Evolutionary conservation across 1,284 basidiomycete species (phyloP).

Genomic region (Coniferiporia sulphurascens): DNA sequence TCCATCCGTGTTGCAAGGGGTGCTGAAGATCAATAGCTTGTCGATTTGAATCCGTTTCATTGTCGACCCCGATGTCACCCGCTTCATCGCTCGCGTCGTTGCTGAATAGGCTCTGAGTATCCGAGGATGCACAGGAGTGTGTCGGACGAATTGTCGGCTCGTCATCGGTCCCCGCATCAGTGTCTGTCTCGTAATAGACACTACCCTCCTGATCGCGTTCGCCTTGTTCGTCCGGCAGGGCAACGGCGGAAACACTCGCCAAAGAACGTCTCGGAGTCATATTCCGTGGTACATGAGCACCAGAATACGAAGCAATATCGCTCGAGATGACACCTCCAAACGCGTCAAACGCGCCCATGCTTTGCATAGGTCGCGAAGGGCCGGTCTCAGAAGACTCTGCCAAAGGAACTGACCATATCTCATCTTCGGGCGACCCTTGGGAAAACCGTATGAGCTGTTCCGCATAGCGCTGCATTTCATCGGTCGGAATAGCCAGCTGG

Average conservation of each 20-base stretch:
- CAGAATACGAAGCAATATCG: constrained; percentile 5
- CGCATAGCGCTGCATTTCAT: constrained; percentile 94
- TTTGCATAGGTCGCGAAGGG: constrained; percentile 36
- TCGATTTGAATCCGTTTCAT: constrained; percentile 6
- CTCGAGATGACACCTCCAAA: constrained; percentile 31
- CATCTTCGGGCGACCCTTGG: constrained; percentile 32
- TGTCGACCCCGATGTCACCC: constrained; percentile 20
- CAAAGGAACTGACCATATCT: constrained; percentile 22
- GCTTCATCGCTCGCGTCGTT: constrained; percentile 23
- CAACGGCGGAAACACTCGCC: background rate
- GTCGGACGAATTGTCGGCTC: constrained; percentile 67
- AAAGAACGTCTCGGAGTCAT: constrained; percentile 5
- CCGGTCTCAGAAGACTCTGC: constrained; percentile 13
- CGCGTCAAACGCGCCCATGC: constrained; percentile 52
- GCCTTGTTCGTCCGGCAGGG: constrained; percentile 16
- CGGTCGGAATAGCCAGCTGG: constrained; percentile 77
- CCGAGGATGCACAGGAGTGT: constrained; percentile 33
- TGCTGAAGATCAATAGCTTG: background rate
- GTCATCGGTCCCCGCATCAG: constrained; percentile 48
- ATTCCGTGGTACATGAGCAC: constrained; percentile 9
- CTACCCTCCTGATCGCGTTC: constrained; percentile 28
- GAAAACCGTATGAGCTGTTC: constrained; percentile 78
- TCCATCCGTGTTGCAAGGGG: constrained; percentile 6
- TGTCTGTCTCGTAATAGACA: constrained; percentile 37
- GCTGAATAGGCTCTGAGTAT: constrained; percentile 34